Base-by-base conservation (phyloP, 768 basidiomycete genomes). In the Trametes maxima region DNA sequence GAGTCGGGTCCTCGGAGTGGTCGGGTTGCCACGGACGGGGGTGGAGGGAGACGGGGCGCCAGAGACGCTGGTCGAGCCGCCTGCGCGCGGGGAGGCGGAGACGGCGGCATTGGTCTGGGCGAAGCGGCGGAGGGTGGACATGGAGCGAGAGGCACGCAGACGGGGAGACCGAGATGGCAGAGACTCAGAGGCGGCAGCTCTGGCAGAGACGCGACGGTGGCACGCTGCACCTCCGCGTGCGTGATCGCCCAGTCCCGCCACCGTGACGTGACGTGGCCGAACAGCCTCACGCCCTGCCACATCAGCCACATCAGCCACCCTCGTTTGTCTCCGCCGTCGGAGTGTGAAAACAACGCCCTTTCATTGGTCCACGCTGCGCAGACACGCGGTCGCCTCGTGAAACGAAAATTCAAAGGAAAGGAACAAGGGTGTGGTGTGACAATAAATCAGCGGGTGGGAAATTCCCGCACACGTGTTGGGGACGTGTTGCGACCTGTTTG, bases 1-100 rank as follows among this genome's bases (percentile, higher is more conserved):
- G 8, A 69, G 78, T 35, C 84, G 82, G 14, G 75, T 64, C 71
- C 76, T 71, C 70, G 82, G 75, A 2, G 79, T 80, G 16, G 80
- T 81, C 11, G 54, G 46, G 12, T 39, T 14, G 7, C 57, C 62
- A 33, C 66, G 68, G 36, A 74, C 5, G 75, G 78, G 16, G 71
- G 78, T 52, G 67, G 74, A 62, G 24, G 74, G 6, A 72, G 78
- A 13, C 70, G 77, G 33, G 66, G 74, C 56, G 13, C 58, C 57
- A 39, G 69, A 65, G 44, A 60, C 63, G 25, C 52, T 51, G 5
- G 65, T 16, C 22, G 66, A 56, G 46, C 60, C 54, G 6, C 57
- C 45, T 8, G 66, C 37, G 17, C 54, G 42, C 4, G 64, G 55
- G 1, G 65, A 60, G 14, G 65, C 61, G 42, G 67, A 62, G 46